Evolutionary conservation across 192 early-diverging fungal genomes (phyloP), one percentile per base, ranked within the genome.

Genomic region (Backusella psychrophila): DNA sequence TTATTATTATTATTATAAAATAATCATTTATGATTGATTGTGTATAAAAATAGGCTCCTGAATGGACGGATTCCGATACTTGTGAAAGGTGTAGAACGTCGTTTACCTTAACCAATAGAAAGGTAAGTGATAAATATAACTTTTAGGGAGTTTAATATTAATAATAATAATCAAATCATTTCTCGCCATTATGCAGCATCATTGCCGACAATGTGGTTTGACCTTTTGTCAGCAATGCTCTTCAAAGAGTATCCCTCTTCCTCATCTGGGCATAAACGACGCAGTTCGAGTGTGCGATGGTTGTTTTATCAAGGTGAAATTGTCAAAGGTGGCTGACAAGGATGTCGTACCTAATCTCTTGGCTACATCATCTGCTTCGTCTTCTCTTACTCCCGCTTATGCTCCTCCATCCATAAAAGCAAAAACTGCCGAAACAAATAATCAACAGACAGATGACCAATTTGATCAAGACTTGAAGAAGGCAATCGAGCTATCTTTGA

Each of bases 161-260:
- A 15, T 3, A 21, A 53, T 21, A 12, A 21, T 7, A 56, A 56
- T 56, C 19, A 21, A 29, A 63, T 63, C 21, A 63, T 26, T 14
- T 26, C 56, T 29, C 56, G 26, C 56, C 56, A 63, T 63, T n/a
- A 71, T 78, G 53, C 75, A 85, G 81, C 98, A 99, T 82, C 98
- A 99, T 83, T 99, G 98, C 78, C 91, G 98, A 81, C 94, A 97
- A 77, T 99, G 98, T 81, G 98, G 98, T 21, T 84, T 91, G 34
- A 96, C 95, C 23, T 98, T 94, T 77, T 98, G 97, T 84, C 89
- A 93, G 26, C 87, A 94, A 52, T 99, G 98, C 81, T 99, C 96
- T 7, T 92, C 94, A 46, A 98, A 97, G 84, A 92, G 75, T 3
- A 84, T 93, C 34, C 80, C 96, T 3, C 85, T 99, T 63, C 94